phyloP scores from a whole-genome alignment of 2,329 filamentous ascomycete genomes.

The Colletotrichum horii region DNA sequence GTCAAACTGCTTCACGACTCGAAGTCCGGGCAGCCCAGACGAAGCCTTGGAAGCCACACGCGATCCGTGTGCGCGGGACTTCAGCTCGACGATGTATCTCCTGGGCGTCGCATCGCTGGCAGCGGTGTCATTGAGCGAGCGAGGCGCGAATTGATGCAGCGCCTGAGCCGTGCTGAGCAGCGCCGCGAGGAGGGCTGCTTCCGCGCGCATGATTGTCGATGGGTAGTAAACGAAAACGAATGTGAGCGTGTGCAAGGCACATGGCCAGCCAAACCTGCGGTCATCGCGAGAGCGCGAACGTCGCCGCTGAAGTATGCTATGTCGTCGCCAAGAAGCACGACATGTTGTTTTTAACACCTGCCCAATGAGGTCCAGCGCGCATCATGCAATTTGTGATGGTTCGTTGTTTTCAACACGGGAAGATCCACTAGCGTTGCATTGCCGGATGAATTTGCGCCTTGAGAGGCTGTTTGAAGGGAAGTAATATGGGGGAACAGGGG shows the following conservation, averaged over 20 bases:
- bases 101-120: not conserved
- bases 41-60: not conserved
- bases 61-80: not conserved
- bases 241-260: not conserved
- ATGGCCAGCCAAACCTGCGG: not conserved
- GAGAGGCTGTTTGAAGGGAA: not conserved
- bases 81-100: slow-evolving; percentile 20
- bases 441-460: not conserved
- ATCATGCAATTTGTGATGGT: not conserved
- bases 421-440: not conserved
- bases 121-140: not conserved
- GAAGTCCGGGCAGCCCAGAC: not conserved
- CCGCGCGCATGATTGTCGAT: not conserved
- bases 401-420: not conserved
- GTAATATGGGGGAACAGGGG: not conserved
- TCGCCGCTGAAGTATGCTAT: not conserved
- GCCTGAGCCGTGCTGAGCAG: not conserved
- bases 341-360: not conserved
- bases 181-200: not conserved
- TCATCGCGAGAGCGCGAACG: not conserved
- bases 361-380: not conserved
- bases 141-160: not conserved
- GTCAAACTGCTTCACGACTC: slow-evolving; percentile 16
- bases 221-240: not conserved
- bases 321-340: not conserved